These are phyloP conservation scores for Aureobasidium lini DNA, from an alignment of 2,329 filamentous ascomycete genomes.

Conservation along the genomic window DNA sequence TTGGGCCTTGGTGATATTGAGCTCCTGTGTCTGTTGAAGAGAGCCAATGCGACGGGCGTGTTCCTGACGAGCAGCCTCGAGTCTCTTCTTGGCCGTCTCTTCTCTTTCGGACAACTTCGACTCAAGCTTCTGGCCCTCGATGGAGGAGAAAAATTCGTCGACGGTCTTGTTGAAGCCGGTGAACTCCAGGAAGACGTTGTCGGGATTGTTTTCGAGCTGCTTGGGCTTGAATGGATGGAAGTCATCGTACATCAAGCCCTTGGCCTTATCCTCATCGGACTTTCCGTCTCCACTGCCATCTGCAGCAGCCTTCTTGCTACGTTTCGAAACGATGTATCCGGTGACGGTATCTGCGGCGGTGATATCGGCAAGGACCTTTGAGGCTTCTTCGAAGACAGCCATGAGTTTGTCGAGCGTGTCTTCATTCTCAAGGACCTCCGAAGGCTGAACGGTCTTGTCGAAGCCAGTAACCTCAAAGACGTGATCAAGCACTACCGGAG, in stretches of 20 bases:
- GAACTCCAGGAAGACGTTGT: conserved; percentile 64
- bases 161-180: conserved; percentile 87
- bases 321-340: conserved; percentile 75
- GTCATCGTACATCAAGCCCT: conserved; percentile 71
- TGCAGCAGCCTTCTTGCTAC: conserved; percentile 16
- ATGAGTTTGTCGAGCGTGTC: conserved; percentile 59
- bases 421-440: conserved; percentile 62
- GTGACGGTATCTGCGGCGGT: conserved; percentile 58
- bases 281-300: conserved; percentile 31
- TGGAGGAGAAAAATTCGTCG: conserved; percentile 93
- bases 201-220: conserved; percentile 64
- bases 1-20: conserved; percentile 81
- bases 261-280: conserved; percentile 32
- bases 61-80: conserved; percentile 76
- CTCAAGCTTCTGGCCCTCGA: conserved; percentile 88
- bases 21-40: conserved; percentile 68
- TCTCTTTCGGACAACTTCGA: conserved; percentile 77
- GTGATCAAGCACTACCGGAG: conserved; percentile 82
- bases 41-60: conserved; percentile 80
- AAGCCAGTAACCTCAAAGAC: conserved; percentile 63
- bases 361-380: conserved; percentile 61
- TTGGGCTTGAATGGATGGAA: conserved; percentile 86
- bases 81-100: conserved; percentile 69
- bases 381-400: conserved; percentile 60
- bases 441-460: conserved; percentile 59